Evolutionary conservation across 441 rosid genomes (phyloP), one percentile per base, ranked within the genome.

Genomic region (Isatis lusitanica): DNA sequence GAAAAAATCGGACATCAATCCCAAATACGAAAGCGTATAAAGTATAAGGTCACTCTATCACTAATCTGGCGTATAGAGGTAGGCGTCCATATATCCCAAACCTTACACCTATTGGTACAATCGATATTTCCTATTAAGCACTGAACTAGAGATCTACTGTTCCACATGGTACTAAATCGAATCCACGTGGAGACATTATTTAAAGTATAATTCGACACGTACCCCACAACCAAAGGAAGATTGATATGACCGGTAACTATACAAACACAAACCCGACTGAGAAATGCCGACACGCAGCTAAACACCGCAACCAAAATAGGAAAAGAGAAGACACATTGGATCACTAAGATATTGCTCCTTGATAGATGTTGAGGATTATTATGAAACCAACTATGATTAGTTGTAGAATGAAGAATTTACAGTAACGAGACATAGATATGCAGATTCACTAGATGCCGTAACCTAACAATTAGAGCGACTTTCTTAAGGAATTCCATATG

Each of bases 1-100:
- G 51, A 40, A 6, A 42, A 28, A 66, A 6, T 2, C 38, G 43
- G 57, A 68, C 74, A 61, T 61, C 48, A 52, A 68, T 35, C 64
- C 40, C 40, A 68, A 47, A 16, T 40, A 42, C 26, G 21, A 61
- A 74, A 61, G 63, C 26, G 35, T 55, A 13, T 28, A 46, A 36
- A 21, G 28, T 48, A 64, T 21, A 24, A 61, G 40, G 46, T 68
- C 74, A 74, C 43, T 39, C 58, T 38, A 74, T 55, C 42, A 63
- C 62, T 47, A 75, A 15, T 11, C 63, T 58, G 67, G 18, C 26
- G 11, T 47, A 35, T 35, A 64, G 21, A 35, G 10, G 43, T 47
- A 48, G 28, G 61, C 15, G 13, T 51, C 61, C 28, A 74, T 39
- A 74, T 63, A 31, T 31, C 67, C 33, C 39, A 47, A 65, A 57